Evolutionary conservation across 768 basidiomycete species (phyloP), one percentile per base, ranked within the genome.

Genomic region (Lentinula detonsa): DNA sequence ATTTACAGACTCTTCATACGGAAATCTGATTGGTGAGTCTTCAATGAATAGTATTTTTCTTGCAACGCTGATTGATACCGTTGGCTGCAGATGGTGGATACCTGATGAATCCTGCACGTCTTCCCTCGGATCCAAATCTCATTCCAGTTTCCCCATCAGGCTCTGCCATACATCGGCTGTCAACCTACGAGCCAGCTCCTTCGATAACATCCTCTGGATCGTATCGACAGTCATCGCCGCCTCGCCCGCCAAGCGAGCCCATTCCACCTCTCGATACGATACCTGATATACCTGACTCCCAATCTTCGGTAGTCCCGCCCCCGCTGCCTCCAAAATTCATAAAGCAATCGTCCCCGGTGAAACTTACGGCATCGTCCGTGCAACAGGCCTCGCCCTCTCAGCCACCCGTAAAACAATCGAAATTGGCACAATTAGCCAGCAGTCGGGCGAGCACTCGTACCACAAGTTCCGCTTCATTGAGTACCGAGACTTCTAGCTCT

Each of bases 361-460:
- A 48, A 11, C 46, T 21, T 18, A 18, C 42, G 46, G 16, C 46
- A 18, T 23, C 18, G 16, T n/a, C 11, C 21, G 46, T 48, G 21
- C 46, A 43, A 16, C 42, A 43, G 42, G 61, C 62, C 18, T 69
- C 67, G 28, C 58, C 66, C 37, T 65, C 58, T 56, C 61, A 61
- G 45, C 69, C 73, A 34, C 69, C 35, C 1, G 59, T 74, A 13
- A 82, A 78, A 66, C 83, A 81, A 63, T 91, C 90, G 7, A 91
- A 89, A 66, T 73, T 92, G 42, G 85, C 87, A 1, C 78, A 79
- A 61, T 73, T 91, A 18, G 88, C 90, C 10, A 86, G 81, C 65
- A 87, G 87, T 8, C 76, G 85, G 60, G 79, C 84, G 2, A 83
- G 82, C 59, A 78, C 78, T 39, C 73, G 73, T 49, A 81, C 76